Percentiles rank a stretch among this genome's conserved stretches.
Evolutionary conservation across 306 rosid genomes (phyloP).

Genomic region (Medicago truncatula): DNA sequence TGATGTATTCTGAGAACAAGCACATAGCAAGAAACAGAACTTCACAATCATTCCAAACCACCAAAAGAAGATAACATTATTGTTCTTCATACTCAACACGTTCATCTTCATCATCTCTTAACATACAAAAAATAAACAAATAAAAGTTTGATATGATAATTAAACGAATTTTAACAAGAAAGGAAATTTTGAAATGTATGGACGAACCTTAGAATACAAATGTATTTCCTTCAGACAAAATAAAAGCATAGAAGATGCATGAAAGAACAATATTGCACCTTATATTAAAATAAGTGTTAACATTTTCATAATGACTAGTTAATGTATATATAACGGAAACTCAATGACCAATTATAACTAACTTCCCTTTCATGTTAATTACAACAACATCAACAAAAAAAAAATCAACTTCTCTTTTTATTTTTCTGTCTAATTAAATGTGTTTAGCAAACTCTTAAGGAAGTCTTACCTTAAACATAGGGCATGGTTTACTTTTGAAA

Average conservation of each 20-base stretch:
- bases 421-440: too few relatives aligned
- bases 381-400: too few relatives aligned
- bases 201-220: conserved; percentile 33
- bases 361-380: too few relatives aligned
- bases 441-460: too few relatives aligned
- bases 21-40: conserved; percentile 42
- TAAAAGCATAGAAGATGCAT: conserved; percentile 30
- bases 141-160: neutral
- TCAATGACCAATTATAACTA: too few relatives aligned
- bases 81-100: conserved; percentile 22
- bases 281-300: too few relatives aligned
- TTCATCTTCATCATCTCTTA: conserved; percentile 48
- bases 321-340: too few relatives aligned
- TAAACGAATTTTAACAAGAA: conserved; percentile 2
- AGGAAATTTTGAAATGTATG: conserved; percentile 14
- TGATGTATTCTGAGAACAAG: conserved; percentile 37
- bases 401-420: too few relatives aligned
- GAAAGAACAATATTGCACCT: conserved; percentile 13
- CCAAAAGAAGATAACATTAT: conserved; percentile 33
- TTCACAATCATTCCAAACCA: conserved; percentile 48
- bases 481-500: too few relatives aligned
- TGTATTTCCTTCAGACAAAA: neutral
- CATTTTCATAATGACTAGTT: too few relatives aligned
- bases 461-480: too few relatives aligned
- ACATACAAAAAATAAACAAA: neutral